A percentile compares a stretch with the other conserved stretches of the same genome.
Conservation (phyloP, 2,329 filamentous ascomycete genomes). For the Incumbomyces lentus region DNA sequence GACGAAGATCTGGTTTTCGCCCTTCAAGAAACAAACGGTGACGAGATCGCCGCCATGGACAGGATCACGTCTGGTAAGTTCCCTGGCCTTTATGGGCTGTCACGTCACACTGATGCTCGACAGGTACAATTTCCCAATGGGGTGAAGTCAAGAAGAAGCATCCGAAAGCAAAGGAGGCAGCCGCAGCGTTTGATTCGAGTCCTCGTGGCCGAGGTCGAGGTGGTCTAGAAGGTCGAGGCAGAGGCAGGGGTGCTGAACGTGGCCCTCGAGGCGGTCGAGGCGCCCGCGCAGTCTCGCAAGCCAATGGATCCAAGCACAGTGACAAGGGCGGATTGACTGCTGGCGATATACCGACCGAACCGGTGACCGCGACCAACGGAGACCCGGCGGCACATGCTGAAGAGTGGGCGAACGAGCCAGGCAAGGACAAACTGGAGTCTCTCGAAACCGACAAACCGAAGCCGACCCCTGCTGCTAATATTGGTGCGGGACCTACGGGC, state of each 20-base stretch:
- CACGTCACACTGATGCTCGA: conserved; percentile 5
- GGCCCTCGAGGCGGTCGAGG: conserved; percentile 37
- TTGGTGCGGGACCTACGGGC: conserved; percentile 13
- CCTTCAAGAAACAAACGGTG: conserved; percentile 60
- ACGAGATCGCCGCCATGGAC: conserved; percentile 39
- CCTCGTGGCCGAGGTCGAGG: conserved; percentile 37
- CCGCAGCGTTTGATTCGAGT: conserved; percentile 26
- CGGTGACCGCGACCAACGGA: conserved; percentile 12
- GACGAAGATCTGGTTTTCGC: conserved; percentile 90
- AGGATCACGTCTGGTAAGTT: conserved; percentile 40
- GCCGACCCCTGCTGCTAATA: conserved; percentile 16
- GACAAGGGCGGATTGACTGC: conserved; percentile 24
- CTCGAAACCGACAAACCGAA: conserved; percentile 18
- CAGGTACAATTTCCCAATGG: conserved; percentile 43
- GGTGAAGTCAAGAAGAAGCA: conserved; percentile 45
- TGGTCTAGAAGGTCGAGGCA: conserved; percentile 36
- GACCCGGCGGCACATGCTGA: conserved; percentile 18
- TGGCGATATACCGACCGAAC: conserved; percentile 12
- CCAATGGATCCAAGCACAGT: conserved; percentile 32
- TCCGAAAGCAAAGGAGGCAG: conserved; percentile 36
- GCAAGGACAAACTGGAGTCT: conserved; percentile 20
- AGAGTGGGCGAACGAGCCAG: conserved; percentile 21
- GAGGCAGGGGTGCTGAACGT: conserved; percentile 36
- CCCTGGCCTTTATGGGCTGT: not conserved
- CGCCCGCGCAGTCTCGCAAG: conserved; percentile 32